phyloP scores from a whole-genome alignment of 2,329 filamentous ascomycete genomes.

The Herpotrichia juniperi region DNA sequence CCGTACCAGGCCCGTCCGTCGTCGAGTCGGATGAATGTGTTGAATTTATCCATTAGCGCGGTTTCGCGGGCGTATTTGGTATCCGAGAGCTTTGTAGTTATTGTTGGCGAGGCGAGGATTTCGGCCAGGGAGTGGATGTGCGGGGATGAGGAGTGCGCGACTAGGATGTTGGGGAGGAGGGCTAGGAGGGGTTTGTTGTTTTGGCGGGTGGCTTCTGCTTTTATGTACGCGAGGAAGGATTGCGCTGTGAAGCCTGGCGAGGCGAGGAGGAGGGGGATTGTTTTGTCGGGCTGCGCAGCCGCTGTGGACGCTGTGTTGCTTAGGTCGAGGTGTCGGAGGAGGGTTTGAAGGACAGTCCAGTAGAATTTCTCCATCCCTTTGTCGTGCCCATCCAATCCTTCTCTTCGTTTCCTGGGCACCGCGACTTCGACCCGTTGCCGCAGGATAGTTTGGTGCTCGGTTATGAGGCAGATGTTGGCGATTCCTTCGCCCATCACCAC shows the following conservation, averaged over 20 bases:
- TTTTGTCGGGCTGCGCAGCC: constrained; percentile 24
- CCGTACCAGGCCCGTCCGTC: constrained; percentile 94
- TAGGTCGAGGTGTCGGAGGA: constrained; percentile 81
- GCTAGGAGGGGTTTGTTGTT: constrained; percentile 74
- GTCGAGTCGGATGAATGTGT: constrained; percentile 77
- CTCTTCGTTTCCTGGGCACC: constrained; percentile 71
- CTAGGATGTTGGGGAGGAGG: constrained; percentile 67
- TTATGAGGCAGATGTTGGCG: constrained; percentile 83
- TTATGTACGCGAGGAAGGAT: constrained; percentile 78
- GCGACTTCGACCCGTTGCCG: constrained; percentile 71
- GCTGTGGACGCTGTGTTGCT: constrained; percentile 48
- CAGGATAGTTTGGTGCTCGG: constrained; percentile 77
- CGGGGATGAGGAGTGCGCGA: constrained; percentile 84
- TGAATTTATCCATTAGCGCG: constrained; percentile 82
- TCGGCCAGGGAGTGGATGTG: constrained; percentile 89
- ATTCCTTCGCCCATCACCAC: constrained; percentile 92
- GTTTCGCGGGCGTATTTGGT: constrained; percentile 89
- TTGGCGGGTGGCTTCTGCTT: constrained; percentile 64
- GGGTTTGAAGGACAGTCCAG: constrained; percentile 74
- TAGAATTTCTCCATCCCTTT: constrained; percentile 80
- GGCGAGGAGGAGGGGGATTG: constrained; percentile 75
- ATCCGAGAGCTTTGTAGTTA: constrained; percentile 77
- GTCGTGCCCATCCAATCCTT: constrained; percentile 66
- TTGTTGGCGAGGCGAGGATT: constrained; percentile 80
- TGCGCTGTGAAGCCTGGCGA: constrained; percentile 87